A percentile compares a stretch with the other conserved stretches of the same genome.
phyloP scores from a whole-genome alignment of 2,329 filamentous ascomycete species.

The Ceratocystis diversiconidia region DNA sequence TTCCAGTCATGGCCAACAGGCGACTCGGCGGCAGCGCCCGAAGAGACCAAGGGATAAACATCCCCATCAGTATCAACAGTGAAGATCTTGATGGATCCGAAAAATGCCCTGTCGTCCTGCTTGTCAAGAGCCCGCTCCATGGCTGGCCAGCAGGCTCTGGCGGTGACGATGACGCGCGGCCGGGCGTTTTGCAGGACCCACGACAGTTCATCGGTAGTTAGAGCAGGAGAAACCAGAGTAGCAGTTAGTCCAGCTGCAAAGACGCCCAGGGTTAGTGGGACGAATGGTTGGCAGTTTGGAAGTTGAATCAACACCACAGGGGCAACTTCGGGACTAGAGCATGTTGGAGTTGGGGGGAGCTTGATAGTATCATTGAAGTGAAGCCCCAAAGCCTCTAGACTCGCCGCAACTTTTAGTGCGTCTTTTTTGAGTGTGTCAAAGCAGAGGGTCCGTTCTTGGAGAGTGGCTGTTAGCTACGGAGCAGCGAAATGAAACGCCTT shows the following conservation, averaged over 20 bases:
- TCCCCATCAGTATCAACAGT: constrained; percentile 32
- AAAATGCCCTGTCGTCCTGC: constrained; percentile 26
- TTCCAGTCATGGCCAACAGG: constrained; percentile 39
- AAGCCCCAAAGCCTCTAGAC: constrained; percentile 27
- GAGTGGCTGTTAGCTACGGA: background rate
- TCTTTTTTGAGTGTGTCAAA: constrained; percentile 25
- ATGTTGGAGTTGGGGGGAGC: constrained; percentile 29
- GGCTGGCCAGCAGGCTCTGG: constrained; percentile 23
- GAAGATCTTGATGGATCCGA: constrained; percentile 42
- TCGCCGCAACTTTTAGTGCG: constrained; percentile 26
- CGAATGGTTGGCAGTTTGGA: constrained; percentile 30
- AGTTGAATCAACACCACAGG: constrained; percentile 31
- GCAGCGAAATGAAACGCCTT: no score
- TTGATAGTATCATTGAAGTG: constrained; percentile 25
- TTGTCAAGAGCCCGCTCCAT: constrained; percentile 26
- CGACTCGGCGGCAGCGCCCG: background rate
- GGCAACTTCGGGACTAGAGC: constrained; percentile 27
- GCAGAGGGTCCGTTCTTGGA: constrained; percentile 27
- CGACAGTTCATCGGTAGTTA: constrained; percentile 28
- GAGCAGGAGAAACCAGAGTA: constrained; percentile 28
- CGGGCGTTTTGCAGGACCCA: constrained; percentile 31
- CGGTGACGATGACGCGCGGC: constrained; percentile 28
- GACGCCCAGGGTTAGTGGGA: constrained; percentile 26
- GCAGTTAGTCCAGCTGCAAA: constrained; percentile 30
- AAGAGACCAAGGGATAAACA: constrained; percentile 23